These are phyloP conservation scores for Phytophthora meadii DNA, from an alignment of 352 stramenopile genomes.

Conservation along the genomic window DNA sequence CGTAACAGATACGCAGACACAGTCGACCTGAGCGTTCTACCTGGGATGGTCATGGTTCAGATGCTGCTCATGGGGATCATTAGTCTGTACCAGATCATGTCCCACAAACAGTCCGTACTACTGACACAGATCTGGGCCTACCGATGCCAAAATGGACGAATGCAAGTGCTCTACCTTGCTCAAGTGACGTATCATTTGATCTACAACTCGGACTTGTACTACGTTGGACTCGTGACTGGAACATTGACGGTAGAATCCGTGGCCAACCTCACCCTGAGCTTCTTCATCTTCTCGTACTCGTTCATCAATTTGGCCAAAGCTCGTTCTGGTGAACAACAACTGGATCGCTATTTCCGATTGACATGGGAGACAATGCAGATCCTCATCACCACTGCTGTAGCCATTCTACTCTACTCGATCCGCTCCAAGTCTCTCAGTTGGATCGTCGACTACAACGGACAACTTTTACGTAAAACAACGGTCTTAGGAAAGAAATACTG, in stretches of 20 bases:
- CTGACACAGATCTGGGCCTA: conserved; percentile 29
- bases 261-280: conserved; percentile 29
- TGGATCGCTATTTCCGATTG: conserved; percentile 41
- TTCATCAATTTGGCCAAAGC: conserved; percentile 35
- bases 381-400: conserved; percentile 16
- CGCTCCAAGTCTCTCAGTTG: conserved; percentile 27
- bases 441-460: conserved; percentile 30
- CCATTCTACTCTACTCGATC: conserved; percentile 11
- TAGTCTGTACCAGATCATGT: conserved; percentile 34
- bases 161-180: conserved; percentile 31
- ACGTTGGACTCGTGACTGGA: conserved; percentile 32
- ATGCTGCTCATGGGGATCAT: conserved; percentile 43
- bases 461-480: conserved; percentile 29
- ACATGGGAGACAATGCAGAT: conserved; percentile 41
- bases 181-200: conserved; percentile 28
- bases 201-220: conserved; percentile 30
- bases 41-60: conserved; percentile 32
- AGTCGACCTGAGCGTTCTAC: conserved; percentile 27
- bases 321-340: conserved; percentile 34
- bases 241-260: conserved; percentile 29
- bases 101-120: conserved; percentile 28
- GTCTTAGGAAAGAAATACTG: conserved; percentile 30
- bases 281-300: conserved; percentile 35
- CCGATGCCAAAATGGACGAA: conserved; percentile 31
- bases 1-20: conserved; percentile 33